phyloP scores from a whole-genome alignment of 345 rosid genomes.

The Conringia planisiliqua region DNA sequence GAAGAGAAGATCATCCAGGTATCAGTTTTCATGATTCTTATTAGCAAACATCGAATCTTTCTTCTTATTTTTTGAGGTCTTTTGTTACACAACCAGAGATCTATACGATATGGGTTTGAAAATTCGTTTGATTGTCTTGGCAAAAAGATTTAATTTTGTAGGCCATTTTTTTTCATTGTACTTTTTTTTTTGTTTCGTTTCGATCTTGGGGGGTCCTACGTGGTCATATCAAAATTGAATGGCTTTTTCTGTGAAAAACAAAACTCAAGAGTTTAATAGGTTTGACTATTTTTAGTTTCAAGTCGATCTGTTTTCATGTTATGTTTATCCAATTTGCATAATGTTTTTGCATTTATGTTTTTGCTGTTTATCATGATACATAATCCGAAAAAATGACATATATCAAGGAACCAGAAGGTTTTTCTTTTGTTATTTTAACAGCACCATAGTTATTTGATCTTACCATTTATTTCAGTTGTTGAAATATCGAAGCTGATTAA shows the following conservation, averaged over 20 bases:
- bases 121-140: not conserved
- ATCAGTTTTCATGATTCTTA: not conserved
- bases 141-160: not conserved
- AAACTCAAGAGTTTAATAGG: not conserved
- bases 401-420: not conserved
- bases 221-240: slow-evolving; percentile 7
- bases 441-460: not conserved
- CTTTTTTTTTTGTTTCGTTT: not conserved
- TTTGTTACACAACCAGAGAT: not conserved
- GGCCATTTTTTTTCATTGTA: not conserved
- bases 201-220: slow-evolving; percentile 2
- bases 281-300: slow-evolving; percentile 10
- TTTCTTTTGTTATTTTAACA: not conserved
- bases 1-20: slow-evolving; percentile 26
- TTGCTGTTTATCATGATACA: not conserved
- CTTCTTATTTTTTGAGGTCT: not conserved
- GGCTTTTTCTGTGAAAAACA: not conserved
- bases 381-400: not conserved
- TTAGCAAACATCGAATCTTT: not conserved
- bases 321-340: slow-evolving; percentile 1
- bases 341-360: slow-evolving; percentile 5
- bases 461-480: not conserved
- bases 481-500: not conserved
- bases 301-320: not conserved
- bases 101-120: not conserved